Base-by-base conservation (phyloP, 140 eudicot species). In the Bidens hawaiensis region DNA sequence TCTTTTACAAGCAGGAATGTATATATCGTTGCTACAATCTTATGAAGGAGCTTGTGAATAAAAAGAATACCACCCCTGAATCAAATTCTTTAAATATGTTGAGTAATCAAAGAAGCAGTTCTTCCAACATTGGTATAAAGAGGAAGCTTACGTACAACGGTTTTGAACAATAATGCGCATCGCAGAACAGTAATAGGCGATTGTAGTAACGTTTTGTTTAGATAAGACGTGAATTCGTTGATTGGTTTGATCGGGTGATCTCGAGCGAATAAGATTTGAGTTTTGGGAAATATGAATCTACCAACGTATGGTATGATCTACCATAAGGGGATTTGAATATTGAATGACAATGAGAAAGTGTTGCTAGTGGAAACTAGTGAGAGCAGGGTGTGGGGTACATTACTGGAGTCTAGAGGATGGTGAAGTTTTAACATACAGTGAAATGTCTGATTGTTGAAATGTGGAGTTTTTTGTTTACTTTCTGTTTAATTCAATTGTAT, bases 21-120 rank as follows among this genome's bases (percentile, higher is more conserved):
- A 45, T 78, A 64, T 41, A 64, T 68, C 15, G 62, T 4, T 85
- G 88, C 78, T 85, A 88, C 67, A 69, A 57, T 68, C 66, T 82
- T 53, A 18, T 88, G 73, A 87, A 67, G 78, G 83, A 70, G 47
- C 33, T 77, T 5, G 64, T 59, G 63, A 60, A 17, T 41, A 72
- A 38, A 65, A 85, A 85, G 71, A 34, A 28, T 22, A 76, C 69
- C 36, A 82, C 96, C 31, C 90, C 95, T 3, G 64, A 71, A 5
- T 59, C 80, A 3, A 50, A 46, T 36, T 68, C 71, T 17, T 41
- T 49, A 9, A 46, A 60, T 76, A 62, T 42, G 6, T 50, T 47
- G 28, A 46, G 62, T 61, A 64, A 13, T 49, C 59, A 53, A 17
- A 57, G 81, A 31, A 79, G 68, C 58, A 45, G 75, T 11, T 59